phyloP scores from a whole-genome alignment of 805 yeast species.

The Torulaspora gathmanii region DNA sequence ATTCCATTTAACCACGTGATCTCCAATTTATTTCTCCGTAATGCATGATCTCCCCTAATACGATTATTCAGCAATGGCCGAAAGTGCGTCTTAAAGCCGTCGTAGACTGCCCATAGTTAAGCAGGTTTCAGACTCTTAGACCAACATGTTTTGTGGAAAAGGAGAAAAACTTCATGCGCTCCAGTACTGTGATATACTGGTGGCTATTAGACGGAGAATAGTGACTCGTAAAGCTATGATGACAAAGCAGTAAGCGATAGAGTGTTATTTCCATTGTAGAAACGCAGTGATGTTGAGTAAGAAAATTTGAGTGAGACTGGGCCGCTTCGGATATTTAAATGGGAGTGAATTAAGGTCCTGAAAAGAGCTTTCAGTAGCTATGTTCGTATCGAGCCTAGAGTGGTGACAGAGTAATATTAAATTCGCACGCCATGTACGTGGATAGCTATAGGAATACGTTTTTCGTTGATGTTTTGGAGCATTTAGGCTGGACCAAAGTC shows the following conservation, averaged over 20 bases:
- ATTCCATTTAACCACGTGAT: no score
- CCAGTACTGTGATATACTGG: not conserved
- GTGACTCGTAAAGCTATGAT: not conserved
- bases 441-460: slow-evolving; percentile 22
- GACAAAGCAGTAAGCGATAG: not conserved
- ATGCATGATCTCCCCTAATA: no score
- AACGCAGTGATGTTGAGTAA: not conserved
- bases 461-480: slow-evolving; percentile 25
- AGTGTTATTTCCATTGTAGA: not conserved
- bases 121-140: not conserved
- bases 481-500: slow-evolving; percentile 12
- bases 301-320: not conserved
- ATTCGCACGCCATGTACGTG: slow-evolving; percentile 9
- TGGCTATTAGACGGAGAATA: not conserved
- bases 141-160: not conserved
- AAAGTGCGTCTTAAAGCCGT: not conserved
- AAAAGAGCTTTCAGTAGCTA: not conserved
- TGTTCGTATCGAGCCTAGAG: no score
- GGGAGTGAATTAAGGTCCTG: not conserved
- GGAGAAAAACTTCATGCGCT: not conserved
- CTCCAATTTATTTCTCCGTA: no score
- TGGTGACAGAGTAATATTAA: no score
- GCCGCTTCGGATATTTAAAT: not conserved
- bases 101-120: not conserved
- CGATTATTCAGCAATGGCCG: no score